A percentile compares a stretch with the other conserved stretches of the same genome.
Evolutionary conservation across 148 eudicot species (phyloP).

Genomic region (Dianthus caryophyllus): DNA sequence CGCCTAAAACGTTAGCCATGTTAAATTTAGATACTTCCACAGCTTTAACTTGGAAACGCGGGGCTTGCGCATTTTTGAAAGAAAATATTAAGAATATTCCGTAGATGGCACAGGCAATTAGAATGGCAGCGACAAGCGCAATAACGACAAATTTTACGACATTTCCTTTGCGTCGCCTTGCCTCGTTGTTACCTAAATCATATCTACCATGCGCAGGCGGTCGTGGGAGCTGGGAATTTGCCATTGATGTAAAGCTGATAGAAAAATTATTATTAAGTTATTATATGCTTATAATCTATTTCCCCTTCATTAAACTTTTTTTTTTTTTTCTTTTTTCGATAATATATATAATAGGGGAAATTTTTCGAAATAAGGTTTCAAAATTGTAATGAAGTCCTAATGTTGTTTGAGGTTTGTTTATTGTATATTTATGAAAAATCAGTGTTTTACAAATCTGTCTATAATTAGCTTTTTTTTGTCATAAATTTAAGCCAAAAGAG

Average conservation of each 20-base stretch:
- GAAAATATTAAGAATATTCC: constrained; percentile 22
- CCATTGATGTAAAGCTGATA: not conserved
- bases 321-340: not conserved
- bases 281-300: not conserved
- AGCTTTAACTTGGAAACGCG: constrained; percentile 26
- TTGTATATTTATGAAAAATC: constrained; percentile 8
- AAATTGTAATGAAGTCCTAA: constrained; percentile 6
- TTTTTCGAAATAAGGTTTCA: not conserved
- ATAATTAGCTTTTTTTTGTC: constrained; percentile 15
- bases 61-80: constrained; percentile 28
- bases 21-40: constrained; percentile 27
- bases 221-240: constrained; percentile 17
- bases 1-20: constrained; percentile 5
- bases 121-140: constrained; percentile 2
- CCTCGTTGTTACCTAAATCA: constrained; percentile 18
- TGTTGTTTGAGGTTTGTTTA: constrained; percentile 13
- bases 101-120: constrained; percentile 12
- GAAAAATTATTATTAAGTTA: too few species aligned
- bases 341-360: not conserved
- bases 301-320: not conserved
- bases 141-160: constrained; percentile 8
- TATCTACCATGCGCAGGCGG: constrained; percentile 27
- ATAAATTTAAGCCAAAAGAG: constrained; percentile 9
- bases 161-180: not conserved
- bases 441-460: constrained; percentile 11